Evolutionary conservation across 495 filamentous ascomycete genomes (phyloP).

Genomic region (Penicillium canariense): DNA sequence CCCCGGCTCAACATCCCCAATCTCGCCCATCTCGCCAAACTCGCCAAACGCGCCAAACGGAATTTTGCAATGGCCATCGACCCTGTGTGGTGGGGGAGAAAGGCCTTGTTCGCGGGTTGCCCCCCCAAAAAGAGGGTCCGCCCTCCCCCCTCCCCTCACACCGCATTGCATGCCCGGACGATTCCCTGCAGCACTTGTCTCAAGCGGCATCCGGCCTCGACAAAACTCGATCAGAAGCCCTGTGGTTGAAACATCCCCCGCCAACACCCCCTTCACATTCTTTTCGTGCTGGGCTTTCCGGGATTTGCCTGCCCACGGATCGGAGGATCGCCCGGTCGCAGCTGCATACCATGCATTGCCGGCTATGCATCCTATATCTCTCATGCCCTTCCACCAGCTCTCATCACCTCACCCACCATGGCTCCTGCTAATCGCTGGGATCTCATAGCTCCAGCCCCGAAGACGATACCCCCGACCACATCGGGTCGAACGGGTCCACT

Average conservation of each 20-base stretch:
- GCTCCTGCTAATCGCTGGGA: constrained; percentile 25
- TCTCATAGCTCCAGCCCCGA: constrained; percentile 44
- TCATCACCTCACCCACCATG: background rate
- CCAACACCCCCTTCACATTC: background rate
- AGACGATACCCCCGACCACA: constrained; percentile 72
- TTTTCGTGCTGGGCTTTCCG: too few relatives aligned
- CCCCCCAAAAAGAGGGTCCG: constrained; percentile 14
- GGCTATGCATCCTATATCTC: too few relatives aligned
- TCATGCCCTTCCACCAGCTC: background rate
- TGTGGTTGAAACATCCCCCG: too few relatives aligned
- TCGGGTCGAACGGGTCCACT: constrained; percentile 73
- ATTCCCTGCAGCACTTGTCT: constrained; percentile 6
- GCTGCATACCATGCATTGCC: too few relatives aligned
- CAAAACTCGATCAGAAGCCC: too few relatives aligned
- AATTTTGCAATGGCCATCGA: background rate
- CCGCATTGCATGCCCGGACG: constrained; percentile 23
- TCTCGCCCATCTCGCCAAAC: too few relatives aligned
- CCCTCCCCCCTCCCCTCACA: constrained; percentile 14
- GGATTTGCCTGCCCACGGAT: too few relatives aligned
- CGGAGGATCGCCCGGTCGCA: constrained; percentile 3
- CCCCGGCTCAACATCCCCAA: background rate
- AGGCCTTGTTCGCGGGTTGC: background rate
- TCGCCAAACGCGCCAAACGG: too few relatives aligned
- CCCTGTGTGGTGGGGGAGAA: background rate
- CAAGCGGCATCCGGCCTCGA: constrained; percentile 3